These are phyloP conservation scores for Leccinum variicolor DNA, from an alignment of 768 basidiomycete genomes.

Conservation along the genomic window DNA sequence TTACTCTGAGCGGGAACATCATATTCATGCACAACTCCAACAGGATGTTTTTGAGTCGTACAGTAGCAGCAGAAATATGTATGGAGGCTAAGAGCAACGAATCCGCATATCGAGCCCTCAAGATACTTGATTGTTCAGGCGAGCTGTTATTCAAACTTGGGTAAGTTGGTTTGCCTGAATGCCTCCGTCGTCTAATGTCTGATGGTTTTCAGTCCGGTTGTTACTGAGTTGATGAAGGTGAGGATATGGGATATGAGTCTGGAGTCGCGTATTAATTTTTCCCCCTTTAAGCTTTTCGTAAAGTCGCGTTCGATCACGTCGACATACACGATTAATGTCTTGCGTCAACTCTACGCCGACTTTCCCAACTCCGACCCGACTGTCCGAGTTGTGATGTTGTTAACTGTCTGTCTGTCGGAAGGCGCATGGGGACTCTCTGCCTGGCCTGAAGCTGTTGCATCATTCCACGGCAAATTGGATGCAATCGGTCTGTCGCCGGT, in stretches of 20 bases:
- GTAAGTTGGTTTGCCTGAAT: constrained; percentile 37
- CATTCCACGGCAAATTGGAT: constrained; percentile 51
- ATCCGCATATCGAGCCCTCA: constrained; percentile 64
- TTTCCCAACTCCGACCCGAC: constrained; percentile 59
- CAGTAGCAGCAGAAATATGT: constrained; percentile 79
- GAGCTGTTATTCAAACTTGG: constrained; percentile 65
- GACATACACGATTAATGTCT: constrained; percentile 43
- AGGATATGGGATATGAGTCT: not conserved
- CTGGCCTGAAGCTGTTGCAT: constrained; percentile 22
- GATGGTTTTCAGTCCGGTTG: constrained; percentile 35
- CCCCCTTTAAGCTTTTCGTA: constrained; percentile 54
- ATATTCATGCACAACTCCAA: constrained; percentile 2
- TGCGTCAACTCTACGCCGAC: constrained; percentile 63
- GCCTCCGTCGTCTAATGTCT: not conserved
- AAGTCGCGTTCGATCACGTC: constrained; percentile 64
- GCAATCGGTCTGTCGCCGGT: constrained; percentile 53
- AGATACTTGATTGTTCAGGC: constrained; percentile 60
- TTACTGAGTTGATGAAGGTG: constrained; percentile 69
- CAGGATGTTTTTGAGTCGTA: constrained; percentile 81
- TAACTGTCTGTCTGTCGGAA: constrained; percentile 55
- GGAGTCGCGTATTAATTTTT: constrained; percentile 2
- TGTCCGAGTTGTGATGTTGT: constrained; percentile 71
- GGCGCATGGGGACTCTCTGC: constrained; percentile 25
- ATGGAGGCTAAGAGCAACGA: constrained; percentile 78
- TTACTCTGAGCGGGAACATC: not conserved